phyloP scores from a whole-genome alignment of 805 yeast species.

The Candida railenensis region DNA sequence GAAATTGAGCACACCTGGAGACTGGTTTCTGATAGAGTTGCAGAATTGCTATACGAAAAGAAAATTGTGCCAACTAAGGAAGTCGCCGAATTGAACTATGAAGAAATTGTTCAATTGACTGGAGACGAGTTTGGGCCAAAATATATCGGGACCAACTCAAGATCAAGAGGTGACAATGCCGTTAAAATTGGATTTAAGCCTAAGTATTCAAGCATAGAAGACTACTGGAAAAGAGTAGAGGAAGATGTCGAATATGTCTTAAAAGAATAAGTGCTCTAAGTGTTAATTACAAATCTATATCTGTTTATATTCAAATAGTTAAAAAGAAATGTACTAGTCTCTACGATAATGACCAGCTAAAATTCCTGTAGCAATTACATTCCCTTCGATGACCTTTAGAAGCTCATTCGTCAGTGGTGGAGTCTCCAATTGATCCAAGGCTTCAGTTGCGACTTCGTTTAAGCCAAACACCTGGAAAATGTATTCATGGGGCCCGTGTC shows the following conservation, averaged over 20 bases:
- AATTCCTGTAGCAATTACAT: slow-evolving; percentile 6
- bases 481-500: slow-evolving; percentile 15
- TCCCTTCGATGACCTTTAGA: slow-evolving; percentile 6
- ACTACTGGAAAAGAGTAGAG: slow-evolving; percentile 17
- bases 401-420: background rate
- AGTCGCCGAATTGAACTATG: slow-evolving; percentile 14
- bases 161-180: slow-evolving; percentile 25
- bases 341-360: slow-evolving; percentile 7
- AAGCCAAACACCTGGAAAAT: slow-evolving; percentile 14
- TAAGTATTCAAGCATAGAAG: slow-evolving; percentile 10
- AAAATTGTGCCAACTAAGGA: slow-evolving; percentile 13
- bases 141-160: slow-evolving; percentile 26
- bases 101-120: slow-evolving; percentile 12
- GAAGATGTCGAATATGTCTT: slow-evolving; percentile 15
- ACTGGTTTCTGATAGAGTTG: slow-evolving; percentile 21
- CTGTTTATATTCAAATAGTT: background rate
- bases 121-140: slow-evolving; percentile 17
- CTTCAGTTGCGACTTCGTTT: slow-evolving; percentile 10
- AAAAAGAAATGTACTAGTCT: slow-evolving; percentile 3
- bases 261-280: background rate
- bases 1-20: slow-evolving; percentile 26
- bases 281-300: background rate
- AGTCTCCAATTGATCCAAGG: background rate
- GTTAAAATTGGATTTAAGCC: slow-evolving; percentile 28
- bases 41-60: slow-evolving; percentile 13